Evolutionary conservation across 2,329 filamentous ascomycete genomes (phyloP), one percentile per base, ranked within the genome.

Genomic region (Fusarium sp.): DNA sequence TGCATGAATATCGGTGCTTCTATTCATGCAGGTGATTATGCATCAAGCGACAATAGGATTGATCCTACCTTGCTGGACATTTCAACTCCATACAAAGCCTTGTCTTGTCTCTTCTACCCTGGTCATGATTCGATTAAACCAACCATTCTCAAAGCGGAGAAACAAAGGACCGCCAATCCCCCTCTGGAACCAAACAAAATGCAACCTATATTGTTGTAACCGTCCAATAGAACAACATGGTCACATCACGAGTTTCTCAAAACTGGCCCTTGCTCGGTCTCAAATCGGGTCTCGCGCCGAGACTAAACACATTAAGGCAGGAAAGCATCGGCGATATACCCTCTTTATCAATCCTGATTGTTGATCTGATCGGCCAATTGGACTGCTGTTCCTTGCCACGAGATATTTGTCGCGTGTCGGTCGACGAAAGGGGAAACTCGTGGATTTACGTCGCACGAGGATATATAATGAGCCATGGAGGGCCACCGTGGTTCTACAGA

Each of bases 151-250:
- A 24, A 43, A 50, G 59, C 50, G 66, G 50, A 50, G 52, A 58
- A 74, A 72, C 48, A 35, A 64, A 72, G 64, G 52, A 33, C 68
- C 67, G 64, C 67, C 65, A 73, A 63, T 45, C 50, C 27, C 52
- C 43, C 14, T 18, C 43, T 45, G n/a, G 20, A 20, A 43, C n/a
- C 3, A 43, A 43, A 41, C 6, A 27, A 48, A 48, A 48, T 48
- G 43, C 18, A 48, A 48, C 43, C 14, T 27, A 18, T 48, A 18
- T 48, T 3, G 9, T 18, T 45, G 14, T 48, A 27, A 27, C 43
- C 43, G 22, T 27, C 43, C 43, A 48, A 48, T 48, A 48, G 43
- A 48, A 48, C 43, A 48, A 48, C 43, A 48, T 48, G 43, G 14
- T 6, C 43, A 2, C 43, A 48, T 48, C 43, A 48, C 43, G 43